Evolutionary conservation across 2,329 filamentous ascomycete genomes (phyloP), one percentile per base, ranked within the genome.

Genomic region (Chalara sp.): DNA sequence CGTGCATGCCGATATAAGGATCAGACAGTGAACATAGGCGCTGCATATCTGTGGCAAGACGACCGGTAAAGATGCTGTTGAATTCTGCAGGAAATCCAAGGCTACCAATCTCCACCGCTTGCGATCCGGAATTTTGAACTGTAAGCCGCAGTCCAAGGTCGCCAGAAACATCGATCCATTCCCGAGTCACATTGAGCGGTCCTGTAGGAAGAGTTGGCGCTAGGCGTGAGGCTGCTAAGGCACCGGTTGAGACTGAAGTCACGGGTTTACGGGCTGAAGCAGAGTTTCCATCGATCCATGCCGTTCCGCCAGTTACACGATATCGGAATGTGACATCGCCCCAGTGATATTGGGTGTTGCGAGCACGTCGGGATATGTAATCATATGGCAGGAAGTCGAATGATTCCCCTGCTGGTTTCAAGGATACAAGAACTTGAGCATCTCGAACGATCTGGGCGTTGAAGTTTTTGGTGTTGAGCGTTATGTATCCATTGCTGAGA

Each of bases 11-110:
- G n/a, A 83, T 74, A 49, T 81, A 81, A 0, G 80, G 79, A 50
- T 83, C 80, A 0, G 76, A 70, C 3, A 83, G 68, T 0, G 76
- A 76, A 59, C 80, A 83, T 30, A 71, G 68, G 0, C 67, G 63
- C 48, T 75, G 72, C 6, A 74, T 79, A 6, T 78, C 72, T 2
- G 66, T 65, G 0, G 77, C 71, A 1, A 66, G 63, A 6, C 77
- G 71, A 43, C 69, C 68, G 10, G 72, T 79, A 58, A 83, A 83
- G 56, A 83, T 81, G 61, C 76, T 83, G 65, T 83, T 83, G 67
- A 82, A 80, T 60, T 80, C 77, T 21, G 78, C 71, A 0, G 79
- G 79, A 47, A 83, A 74, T 0, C 79, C 80, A 1, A 83, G 67
- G 45, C 74, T 74, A 1, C 80, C 80, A 5, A 83, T 63, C 52